Evolutionary conservation across 2,329 filamentous ascomycete genomes (phyloP).

Genomic region (Penicillium hordei): DNA sequence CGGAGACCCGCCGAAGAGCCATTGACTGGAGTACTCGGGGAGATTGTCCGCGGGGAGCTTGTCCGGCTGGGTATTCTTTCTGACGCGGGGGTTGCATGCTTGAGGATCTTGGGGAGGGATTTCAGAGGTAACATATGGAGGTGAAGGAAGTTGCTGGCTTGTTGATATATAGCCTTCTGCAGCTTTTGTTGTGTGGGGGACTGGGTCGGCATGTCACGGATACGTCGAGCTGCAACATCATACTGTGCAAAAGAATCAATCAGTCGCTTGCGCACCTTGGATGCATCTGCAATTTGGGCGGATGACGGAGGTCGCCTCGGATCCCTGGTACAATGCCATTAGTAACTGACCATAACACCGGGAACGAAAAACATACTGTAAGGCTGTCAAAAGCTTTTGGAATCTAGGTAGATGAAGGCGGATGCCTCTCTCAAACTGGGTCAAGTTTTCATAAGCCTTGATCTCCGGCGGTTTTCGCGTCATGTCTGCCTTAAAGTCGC

Average conservation of each 20-base stretch:
- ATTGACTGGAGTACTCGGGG: slow-evolving; percentile 26
- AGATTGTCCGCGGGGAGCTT: slow-evolving; percentile 24
- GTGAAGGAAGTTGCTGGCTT: slow-evolving; percentile 80
- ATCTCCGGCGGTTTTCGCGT: slow-evolving; percentile 70
- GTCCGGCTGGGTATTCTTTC: slow-evolving; percentile 23
- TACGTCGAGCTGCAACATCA: slow-evolving; percentile 73
- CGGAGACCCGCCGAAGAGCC: slow-evolving; percentile 25
- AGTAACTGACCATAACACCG: not conserved
- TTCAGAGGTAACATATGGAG: slow-evolving; percentile 88
- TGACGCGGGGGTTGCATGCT: slow-evolving; percentile 59
- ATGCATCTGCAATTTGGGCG: slow-evolving; percentile 77
- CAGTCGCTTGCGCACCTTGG: slow-evolving; percentile 83
- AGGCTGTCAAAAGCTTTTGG: slow-evolving; percentile 68
- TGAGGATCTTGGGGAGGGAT: slow-evolving; percentile 67
- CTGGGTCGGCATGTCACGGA: slow-evolving; percentile 73
- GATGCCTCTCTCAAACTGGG: slow-evolving; percentile 87
- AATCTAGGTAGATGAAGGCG: slow-evolving; percentile 78
- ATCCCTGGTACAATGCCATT: slow-evolving; percentile 45
- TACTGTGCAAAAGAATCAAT: slow-evolving; percentile 90
- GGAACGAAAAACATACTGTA: slow-evolving; percentile 56
- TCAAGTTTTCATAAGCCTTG: slow-evolving; percentile 76
- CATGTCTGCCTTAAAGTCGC: slow-evolving; percentile 74
- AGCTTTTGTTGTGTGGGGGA: slow-evolving; percentile 71
- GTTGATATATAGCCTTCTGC: slow-evolving; percentile 78
- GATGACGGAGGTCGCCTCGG: slow-evolving; percentile 64